These are phyloP conservation scores for Phytophthora quininea DNA, from an alignment of 352 stramenopile genomes.

Conservation along the genomic window DNA sequence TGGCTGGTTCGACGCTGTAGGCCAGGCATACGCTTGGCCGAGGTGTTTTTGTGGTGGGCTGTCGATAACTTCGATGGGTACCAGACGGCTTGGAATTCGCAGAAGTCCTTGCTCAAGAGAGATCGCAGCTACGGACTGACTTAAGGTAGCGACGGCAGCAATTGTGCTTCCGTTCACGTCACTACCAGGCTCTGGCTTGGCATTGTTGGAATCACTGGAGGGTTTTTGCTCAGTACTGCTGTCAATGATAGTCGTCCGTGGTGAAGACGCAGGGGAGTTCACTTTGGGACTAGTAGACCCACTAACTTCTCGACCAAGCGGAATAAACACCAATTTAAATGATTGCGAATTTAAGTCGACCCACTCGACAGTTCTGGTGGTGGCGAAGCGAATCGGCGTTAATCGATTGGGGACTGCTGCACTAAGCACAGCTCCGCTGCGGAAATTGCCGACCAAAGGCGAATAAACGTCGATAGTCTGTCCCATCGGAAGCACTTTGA, in stretches of 20 bases:
- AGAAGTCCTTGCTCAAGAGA: not conserved
- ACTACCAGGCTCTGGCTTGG: no score
- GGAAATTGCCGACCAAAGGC: conserved; percentile 50
- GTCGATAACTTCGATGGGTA: not conserved
- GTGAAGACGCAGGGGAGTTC: not conserved
- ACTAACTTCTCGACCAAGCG: not conserved
- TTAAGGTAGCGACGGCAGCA: no score
- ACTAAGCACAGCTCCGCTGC: conserved; percentile 45
- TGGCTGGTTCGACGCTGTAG: conserved; percentile 17
- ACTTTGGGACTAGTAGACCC: no score
- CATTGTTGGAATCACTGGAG: no score
- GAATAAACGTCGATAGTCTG: conserved; percentile 64
- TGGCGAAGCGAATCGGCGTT: conserved; percentile 42
- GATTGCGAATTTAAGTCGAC: conserved; percentile 58
- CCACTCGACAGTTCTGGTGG: conserved; percentile 46
- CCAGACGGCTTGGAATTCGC: conserved; percentile 12
- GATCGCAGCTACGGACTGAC: no score
- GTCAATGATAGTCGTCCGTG: not conserved
- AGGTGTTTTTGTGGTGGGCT: not conserved
- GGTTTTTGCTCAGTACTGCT: no score
- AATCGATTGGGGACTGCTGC: conserved; percentile 43
- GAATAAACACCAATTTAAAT: conserved; percentile 62
- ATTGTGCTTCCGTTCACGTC: no score
- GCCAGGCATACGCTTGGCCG: conserved; percentile 2
- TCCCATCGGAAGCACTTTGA: conserved; percentile 55